These are phyloP conservation scores for Nepenthes gracilis DNA, from an alignment of 148 eudicot genomes.

Conservation along the genomic window DNA sequence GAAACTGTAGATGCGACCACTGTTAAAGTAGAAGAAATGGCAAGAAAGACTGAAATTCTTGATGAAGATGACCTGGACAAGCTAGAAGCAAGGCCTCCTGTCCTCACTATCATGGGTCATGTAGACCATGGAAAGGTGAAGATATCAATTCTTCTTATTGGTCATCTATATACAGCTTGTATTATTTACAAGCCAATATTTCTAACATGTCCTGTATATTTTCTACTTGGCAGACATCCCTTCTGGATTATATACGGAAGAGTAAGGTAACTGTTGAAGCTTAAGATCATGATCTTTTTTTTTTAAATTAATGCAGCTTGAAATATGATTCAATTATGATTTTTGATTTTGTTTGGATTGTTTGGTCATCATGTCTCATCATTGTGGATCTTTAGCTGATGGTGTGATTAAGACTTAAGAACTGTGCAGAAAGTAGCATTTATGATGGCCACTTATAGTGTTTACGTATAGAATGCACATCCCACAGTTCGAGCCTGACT, in stretches of 20 bases:
- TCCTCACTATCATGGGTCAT: constrained; percentile 97
- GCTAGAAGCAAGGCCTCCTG: constrained; percentile 90
- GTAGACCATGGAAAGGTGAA: constrained; percentile 98
- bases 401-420: not conserved
- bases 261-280: constrained; percentile 59
- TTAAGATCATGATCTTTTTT: constrained; percentile 7
- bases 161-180: not conserved
- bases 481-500: constrained; percentile 4
- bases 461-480: not conserved
- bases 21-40: constrained; percentile 68
- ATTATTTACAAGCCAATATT: constrained; percentile 5
- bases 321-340: too few species aligned
- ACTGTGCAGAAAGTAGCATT: not conserved
- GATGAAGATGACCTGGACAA: constrained; percentile 83
- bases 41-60: constrained; percentile 69
- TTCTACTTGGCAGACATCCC: constrained; percentile 69
- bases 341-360: too few species aligned
- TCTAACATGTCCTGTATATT: constrained; percentile 23
- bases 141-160: constrained; percentile 1
- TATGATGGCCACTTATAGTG: not conserved
- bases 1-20: constrained; percentile 71
- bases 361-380: too few species aligned
- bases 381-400: not conserved
- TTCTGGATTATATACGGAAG: constrained; percentile 82
- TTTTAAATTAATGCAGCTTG: not conserved